Percentiles rank a stretch among this genome's conserved stretches.
These are phyloP conservation scores for Rubia tinctorum DNA, from an alignment of 305 asterid species.

Conservation along the genomic window DNA sequence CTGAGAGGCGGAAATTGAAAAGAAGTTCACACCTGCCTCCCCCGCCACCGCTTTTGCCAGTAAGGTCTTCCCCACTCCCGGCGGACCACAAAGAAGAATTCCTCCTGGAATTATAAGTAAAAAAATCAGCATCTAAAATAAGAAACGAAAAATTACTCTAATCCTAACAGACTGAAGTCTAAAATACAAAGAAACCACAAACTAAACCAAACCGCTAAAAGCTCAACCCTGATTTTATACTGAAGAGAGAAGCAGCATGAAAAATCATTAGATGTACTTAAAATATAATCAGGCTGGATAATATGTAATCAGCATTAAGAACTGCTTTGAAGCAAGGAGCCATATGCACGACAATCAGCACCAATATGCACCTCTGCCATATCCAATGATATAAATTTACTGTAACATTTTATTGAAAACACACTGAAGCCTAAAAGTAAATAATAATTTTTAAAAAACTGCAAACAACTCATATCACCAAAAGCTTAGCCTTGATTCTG, in stretches of 20 bases:
- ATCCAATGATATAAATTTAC: neutral
- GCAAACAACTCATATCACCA: neutral
- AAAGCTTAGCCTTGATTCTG: neutral
- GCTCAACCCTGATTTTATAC: neutral
- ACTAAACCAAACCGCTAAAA: neutral
- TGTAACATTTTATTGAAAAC: neutral
- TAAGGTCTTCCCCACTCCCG: slow-evolving; percentile 98
- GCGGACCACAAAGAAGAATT: slow-evolving; percentile 98
- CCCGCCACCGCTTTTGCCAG: slow-evolving; percentile 99
- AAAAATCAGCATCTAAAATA: neutral
- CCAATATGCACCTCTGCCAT: neutral
- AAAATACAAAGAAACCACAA: neutral
- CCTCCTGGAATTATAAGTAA: slow-evolving; percentile 58
- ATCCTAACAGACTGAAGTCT: neutral
- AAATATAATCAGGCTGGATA: neutral
- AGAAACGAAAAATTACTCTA: neutral
- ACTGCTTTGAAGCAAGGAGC: neutral
- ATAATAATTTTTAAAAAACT: neutral
- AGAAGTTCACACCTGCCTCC: slow-evolving; percentile 99
- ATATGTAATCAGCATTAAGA: neutral
- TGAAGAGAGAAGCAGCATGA: neutral
- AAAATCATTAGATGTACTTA: neutral
- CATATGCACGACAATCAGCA: neutral
- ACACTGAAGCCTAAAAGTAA: neutral
- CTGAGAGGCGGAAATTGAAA: slow-evolving; percentile 99